phyloP scores from a whole-genome alignment of 805 yeast species.

The Sugiyamaella smithiae region DNA sequence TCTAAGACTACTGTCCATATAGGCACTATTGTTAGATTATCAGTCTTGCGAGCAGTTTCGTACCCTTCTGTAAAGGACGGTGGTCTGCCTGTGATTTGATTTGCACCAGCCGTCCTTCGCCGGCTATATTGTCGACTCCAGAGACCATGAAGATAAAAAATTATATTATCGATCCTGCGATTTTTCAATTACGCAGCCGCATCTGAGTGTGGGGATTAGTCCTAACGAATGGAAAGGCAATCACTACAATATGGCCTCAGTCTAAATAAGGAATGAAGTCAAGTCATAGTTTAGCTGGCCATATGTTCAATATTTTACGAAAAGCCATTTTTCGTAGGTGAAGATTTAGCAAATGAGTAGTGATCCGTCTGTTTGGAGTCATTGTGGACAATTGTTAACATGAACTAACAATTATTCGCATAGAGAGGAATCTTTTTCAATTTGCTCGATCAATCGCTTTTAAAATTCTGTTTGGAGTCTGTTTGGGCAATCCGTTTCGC shows the following conservation, averaged over 20 bases:
- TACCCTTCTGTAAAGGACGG: slow-evolving; percentile 22
- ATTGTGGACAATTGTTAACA: too few relatives aligned
- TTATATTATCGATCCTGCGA: neutral
- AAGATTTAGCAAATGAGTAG: too few relatives aligned
- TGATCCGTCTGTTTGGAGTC: too few relatives aligned
- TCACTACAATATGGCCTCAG: neutral
- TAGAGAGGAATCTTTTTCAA: too few relatives aligned
- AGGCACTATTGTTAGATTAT: slow-evolving; percentile 25
- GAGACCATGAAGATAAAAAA: slow-evolving; percentile 5
- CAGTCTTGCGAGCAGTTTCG: neutral
- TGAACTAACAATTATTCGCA: too few relatives aligned
- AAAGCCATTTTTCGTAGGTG: too few relatives aligned
- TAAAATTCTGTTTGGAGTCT: too few relatives aligned
- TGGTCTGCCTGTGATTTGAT: slow-evolving; percentile 27
- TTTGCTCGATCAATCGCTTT: too few relatives aligned
- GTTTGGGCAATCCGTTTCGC: too few relatives aligned
- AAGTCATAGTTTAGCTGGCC: too few relatives aligned
- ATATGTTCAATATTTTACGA: too few relatives aligned
- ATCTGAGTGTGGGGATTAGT: neutral
- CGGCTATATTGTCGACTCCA: slow-evolving; percentile 19
- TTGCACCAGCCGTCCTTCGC: slow-evolving; percentile 23
- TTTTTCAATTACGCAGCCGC: neutral
- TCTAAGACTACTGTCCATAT: slow-evolving; percentile 34
- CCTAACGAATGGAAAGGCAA: too few relatives aligned
- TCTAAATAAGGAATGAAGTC: neutral